These are phyloP conservation scores for Fagopyrum homotropicum DNA, from an alignment of 148 eudicot genomes.

Conservation along the genomic window DNA sequence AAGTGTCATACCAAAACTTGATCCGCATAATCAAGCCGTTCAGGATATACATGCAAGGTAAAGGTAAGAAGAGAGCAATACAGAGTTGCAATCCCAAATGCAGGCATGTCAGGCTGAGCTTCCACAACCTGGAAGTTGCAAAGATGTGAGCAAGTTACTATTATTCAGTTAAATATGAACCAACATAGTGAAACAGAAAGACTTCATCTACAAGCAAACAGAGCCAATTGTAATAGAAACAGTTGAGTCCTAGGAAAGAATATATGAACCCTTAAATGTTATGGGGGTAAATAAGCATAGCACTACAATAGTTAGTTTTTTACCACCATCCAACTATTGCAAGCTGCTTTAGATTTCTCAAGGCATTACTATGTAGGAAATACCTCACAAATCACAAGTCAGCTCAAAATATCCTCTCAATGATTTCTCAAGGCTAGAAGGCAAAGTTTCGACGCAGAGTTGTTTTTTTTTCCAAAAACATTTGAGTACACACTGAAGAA, in stretches of 20 bases:
- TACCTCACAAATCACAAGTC: not conserved
- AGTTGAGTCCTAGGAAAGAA: not conserved
- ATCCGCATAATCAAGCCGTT: slow-evolving; percentile 95
- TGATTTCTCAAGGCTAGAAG: not conserved
- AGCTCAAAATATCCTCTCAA: not conserved
- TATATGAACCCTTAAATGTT: not conserved
- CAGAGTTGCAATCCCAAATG: slow-evolving; percentile 75
- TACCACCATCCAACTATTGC: not conserved
- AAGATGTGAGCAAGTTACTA: not conserved
- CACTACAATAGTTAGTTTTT: not conserved
- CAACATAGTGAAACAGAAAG: not conserved
- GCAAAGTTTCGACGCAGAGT: not conserved
- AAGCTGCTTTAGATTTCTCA: not conserved
- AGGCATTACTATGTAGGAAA: not conserved
- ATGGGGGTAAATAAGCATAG: not conserved
- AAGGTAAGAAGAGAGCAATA: slow-evolving; percentile 92
- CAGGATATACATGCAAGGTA: slow-evolving; percentile 88
- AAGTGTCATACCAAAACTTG: slow-evolving; percentile 67
- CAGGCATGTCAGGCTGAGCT: slow-evolving; percentile 93
- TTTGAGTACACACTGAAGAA: not conserved
- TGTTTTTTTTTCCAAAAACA: too few species aligned
- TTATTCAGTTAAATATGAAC: not conserved
- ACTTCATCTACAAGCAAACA: not conserved
- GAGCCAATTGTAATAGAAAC: not conserved
- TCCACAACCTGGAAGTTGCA: slow-evolving; percentile 70